phyloP scores from a whole-genome alignment of 179 eudicot species.

The Beta macrorhiza region DNA sequence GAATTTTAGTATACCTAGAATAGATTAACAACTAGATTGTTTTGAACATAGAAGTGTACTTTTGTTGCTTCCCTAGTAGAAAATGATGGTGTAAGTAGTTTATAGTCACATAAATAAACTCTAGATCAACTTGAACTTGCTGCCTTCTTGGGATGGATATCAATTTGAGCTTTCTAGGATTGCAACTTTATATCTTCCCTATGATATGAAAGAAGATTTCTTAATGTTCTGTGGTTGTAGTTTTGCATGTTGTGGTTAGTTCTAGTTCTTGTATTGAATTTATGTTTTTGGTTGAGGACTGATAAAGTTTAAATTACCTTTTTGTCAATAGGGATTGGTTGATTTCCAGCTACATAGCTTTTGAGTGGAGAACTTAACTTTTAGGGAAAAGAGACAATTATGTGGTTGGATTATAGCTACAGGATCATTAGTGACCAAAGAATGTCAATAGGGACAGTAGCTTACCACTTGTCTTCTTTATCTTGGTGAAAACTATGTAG shows the following conservation, averaged over 20 bases:
- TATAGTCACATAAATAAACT: background rate
- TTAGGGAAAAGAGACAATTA: background rate
- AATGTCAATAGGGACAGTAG: background rate
- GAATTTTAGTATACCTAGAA: background rate
- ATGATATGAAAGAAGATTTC: background rate
- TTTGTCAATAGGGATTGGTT: background rate
- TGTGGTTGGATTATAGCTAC: background rate
- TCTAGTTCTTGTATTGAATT: background rate
- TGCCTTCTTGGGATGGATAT: background rate
- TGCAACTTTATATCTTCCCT: background rate
- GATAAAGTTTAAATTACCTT: background rate
- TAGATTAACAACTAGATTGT: background rate
- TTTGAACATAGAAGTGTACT: background rate
- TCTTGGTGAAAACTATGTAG: background rate
- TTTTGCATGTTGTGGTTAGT: background rate
- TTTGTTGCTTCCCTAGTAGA: background rate
- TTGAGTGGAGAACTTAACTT: background rate
- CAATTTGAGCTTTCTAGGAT: background rate
- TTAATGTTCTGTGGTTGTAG: background rate
- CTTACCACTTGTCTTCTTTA: background rate
- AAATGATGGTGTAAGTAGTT: background rate
- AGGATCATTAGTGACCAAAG: background rate
- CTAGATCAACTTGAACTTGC: conserved; percentile 5
- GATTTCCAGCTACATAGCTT: background rate
- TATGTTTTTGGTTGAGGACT: background rate